Percentiles rank a stretch among this genome's conserved stretches.
Evolutionary conservation across 176 grass and related monocot species (phyloP).

Genomic region (Puya raimondii): DNA sequence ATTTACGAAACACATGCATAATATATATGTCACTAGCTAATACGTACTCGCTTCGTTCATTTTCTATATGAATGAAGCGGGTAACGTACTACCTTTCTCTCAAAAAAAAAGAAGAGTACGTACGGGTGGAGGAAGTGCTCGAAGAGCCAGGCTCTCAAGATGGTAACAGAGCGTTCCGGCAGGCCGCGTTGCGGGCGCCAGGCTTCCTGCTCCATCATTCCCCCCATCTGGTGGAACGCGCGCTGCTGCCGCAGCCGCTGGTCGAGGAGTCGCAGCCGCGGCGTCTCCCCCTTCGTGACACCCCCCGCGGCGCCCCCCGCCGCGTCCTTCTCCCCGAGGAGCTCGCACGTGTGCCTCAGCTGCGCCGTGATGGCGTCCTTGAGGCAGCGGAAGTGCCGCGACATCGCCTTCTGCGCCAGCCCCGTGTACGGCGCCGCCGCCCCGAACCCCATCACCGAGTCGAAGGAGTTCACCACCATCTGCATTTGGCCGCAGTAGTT

Average conservation of each 20-base stretch:
- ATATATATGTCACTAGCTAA: too few species aligned
- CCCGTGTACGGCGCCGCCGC: constrained; percentile 94
- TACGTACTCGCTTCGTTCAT: too few species aligned
- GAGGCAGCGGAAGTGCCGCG: constrained; percentile 96
- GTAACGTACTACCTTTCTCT: too few species aligned
- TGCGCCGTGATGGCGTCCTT: constrained; percentile 84
- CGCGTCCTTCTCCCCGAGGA: constrained; percentile 73
- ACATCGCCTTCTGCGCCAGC: constrained; percentile 98
- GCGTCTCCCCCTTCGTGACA: constrained; percentile 89
- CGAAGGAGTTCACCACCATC: constrained; percentile 99
- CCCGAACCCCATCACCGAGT: constrained; percentile 97
- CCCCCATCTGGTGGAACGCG: constrained; percentile 99
- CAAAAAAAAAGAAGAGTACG: too few species aligned
- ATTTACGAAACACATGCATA: too few species aligned
- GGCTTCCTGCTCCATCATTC: constrained; percentile 98
- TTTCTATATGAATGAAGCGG: too few species aligned
- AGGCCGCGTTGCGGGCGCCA: constrained; percentile 94
- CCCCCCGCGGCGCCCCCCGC: constrained; percentile 47
- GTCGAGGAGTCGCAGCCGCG: constrained; percentile 77
- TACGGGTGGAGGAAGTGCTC: constrained; percentile 99
- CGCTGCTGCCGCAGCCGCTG: constrained; percentile 86
- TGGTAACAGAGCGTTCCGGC: constrained; percentile 81
- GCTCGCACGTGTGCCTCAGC: constrained; percentile 66
- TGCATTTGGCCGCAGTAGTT: constrained; percentile 99
- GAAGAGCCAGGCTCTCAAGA: constrained; percentile 87